Base-by-base conservation (phyloP, 495 filamentous ascomycete species). In the Aspergillus cavernicola region DNA sequence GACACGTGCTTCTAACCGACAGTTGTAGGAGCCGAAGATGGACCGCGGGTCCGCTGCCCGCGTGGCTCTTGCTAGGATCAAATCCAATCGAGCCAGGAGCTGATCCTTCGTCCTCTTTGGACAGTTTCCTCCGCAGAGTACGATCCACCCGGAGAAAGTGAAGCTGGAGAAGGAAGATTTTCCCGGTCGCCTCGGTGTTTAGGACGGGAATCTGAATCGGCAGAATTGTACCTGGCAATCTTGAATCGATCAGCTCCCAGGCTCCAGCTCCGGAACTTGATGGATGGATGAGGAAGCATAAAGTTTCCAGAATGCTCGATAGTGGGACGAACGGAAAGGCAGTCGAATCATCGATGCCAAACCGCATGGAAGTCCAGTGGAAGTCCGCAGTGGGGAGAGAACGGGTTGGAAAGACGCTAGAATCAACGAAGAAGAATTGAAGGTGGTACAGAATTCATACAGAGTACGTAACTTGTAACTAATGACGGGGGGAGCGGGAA, bases 351-450 rank as follows among this genome's bases (percentile, higher is more conserved):
- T n/a, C n/a, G 43, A 15, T 45, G 40, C 50, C 50, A 53, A 37
- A 44, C 37, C 16, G n/a, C 31, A 53, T n/a, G n/a, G n/a, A n/a
- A 20, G 36, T n/a, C 5, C 7, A 19, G 16, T 13, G 24, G 23
- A 26, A 41, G 36, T 47, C 29, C 13, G 32, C 29, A 47, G 58
- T 57, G 53, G 57, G 47, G 58, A 24, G 15, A n/a, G 37, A 51
- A 50, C 46, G 43, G 35, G 42, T 22, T 36, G 37, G 48, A 40
- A 55, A 55, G 46, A 37, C 56, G 60, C 61, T 67, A 64, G 69
- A 67, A 70, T 51, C 56, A 60, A 51, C 35, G 39, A 60, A 54
- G 63, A 70, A 70, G 67, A 70, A 69, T 66, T 13, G 31, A 24
- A 66, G 50, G 56, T 52, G 6, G 45, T 43, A 56, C 45, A 53